phyloP scores from a whole-genome alignment of 2,329 filamentous ascomycete species.

The Aureobasidium musti region DNA sequence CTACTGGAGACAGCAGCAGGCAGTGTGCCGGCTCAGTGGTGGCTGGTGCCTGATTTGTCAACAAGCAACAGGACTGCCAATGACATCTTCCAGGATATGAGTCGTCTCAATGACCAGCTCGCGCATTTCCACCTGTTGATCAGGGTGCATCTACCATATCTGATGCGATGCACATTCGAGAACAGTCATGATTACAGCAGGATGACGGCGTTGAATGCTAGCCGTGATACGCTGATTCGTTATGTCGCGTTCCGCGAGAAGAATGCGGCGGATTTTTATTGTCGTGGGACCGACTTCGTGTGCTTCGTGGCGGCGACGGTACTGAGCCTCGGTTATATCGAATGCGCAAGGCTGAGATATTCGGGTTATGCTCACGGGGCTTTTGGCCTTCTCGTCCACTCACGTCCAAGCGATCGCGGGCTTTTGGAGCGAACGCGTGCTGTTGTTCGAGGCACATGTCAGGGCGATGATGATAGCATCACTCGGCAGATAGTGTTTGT shows the following conservation, averaged over 20 bases:
- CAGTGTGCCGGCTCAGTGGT: background rate
- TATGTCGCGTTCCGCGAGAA: background rate
- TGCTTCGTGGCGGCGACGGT: background rate
- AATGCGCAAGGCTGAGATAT: background rate
- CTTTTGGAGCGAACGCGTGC: background rate
- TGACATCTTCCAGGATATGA: background rate
- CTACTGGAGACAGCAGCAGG: background rate
- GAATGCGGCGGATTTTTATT: background rate
- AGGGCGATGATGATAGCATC: background rate
- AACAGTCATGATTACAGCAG: background rate
- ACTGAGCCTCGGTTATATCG: background rate
- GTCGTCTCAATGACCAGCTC: background rate
- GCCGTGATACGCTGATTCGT: background rate
- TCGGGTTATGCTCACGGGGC: background rate
- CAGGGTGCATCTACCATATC: slow-evolving; percentile 5
- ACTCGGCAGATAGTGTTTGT: background rate
- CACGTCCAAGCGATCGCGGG: background rate
- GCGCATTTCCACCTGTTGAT: slow-evolving; percentile 6
- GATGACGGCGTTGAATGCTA: slow-evolving; percentile 8
- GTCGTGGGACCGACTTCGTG: background rate
- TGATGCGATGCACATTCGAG: background rate
- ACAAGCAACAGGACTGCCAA: background rate
- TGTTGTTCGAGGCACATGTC: background rate
- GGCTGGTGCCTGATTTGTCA: background rate
- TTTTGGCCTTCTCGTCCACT: background rate